Evolutionary conservation across 805 yeast species (phyloP).

Genomic region (Blastobotrys robertii): DNA sequence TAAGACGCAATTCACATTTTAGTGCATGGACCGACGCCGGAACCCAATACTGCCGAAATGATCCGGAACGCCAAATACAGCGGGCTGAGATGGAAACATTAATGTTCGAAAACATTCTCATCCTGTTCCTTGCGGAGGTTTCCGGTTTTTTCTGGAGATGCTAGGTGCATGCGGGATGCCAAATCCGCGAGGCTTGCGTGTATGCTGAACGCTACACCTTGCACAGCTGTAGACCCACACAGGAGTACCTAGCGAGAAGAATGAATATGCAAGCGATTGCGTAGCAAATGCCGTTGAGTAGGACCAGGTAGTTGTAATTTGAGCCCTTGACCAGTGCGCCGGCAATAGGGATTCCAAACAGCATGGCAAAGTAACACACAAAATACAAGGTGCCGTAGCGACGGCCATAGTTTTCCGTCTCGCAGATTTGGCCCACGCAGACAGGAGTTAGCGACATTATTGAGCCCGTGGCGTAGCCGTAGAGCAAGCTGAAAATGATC

Average conservation of each 20-base stretch:
- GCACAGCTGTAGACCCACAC: constrained; percentile 4
- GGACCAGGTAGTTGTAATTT: constrained; percentile 7
- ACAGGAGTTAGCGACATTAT: constrained; percentile 50
- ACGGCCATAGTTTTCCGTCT: constrained; percentile 44
- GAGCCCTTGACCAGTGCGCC: constrained; percentile 33
- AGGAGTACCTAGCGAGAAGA: constrained; percentile 2
- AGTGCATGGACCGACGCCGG: too few relatives aligned
- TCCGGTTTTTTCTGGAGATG: too few relatives aligned
- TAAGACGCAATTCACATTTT: too few relatives aligned
- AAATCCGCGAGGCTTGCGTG: too few relatives aligned
- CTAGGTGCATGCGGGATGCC: too few relatives aligned
- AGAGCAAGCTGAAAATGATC: constrained; percentile 39
- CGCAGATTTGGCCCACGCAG: constrained; percentile 49
- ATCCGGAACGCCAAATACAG: too few relatives aligned
- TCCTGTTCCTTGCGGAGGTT: too few relatives aligned
- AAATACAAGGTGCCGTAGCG: constrained; percentile 50
- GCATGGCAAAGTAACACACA: constrained; percentile 41
- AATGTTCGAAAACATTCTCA: too few relatives aligned
- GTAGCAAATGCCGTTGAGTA: constrained; percentile 7
- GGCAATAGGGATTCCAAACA: constrained; percentile 41
- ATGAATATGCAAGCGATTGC: constrained; percentile 1
- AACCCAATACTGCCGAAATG: too few relatives aligned
- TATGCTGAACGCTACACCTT: constrained; percentile 2
- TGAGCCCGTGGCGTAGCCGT: constrained; percentile 49
- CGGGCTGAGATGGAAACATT: too few relatives aligned